phyloP scores from a whole-genome alignment of 2,329 filamentous ascomycete genomes.

The Leptographium radiaticola region DNA sequence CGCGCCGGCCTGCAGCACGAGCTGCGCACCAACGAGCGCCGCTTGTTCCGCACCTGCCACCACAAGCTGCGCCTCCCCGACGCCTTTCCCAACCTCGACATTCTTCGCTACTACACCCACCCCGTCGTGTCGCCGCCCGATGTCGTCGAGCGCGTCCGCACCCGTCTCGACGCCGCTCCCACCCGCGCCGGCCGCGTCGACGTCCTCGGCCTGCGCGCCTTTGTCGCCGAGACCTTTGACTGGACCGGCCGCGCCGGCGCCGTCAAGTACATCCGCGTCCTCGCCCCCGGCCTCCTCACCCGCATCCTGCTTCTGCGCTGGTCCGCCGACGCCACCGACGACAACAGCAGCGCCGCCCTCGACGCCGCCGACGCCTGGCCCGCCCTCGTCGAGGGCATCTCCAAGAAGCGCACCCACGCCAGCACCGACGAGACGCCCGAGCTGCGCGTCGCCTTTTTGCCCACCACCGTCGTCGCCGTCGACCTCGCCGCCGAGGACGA shows the following conservation, averaged over 20 bases:
- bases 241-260: slow-evolving; percentile 73
- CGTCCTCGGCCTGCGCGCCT: slow-evolving; percentile 53
- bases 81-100: slow-evolving; percentile 64
- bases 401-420: slow-evolving; percentile 54
- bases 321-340: not conserved
- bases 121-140: slow-evolving; percentile 61
- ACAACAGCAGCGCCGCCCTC: no score
- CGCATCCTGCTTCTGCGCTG: slow-evolving; percentile 29
- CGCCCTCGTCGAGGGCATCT: slow-evolving; percentile 51
- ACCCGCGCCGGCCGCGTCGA: slow-evolving; percentile 35
- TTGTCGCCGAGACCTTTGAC: slow-evolving; percentile 68
- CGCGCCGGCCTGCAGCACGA: slow-evolving; percentile 59
- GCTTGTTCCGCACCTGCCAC: slow-evolving; percentile 66
- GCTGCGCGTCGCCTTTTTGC: slow-evolving; percentile 65
- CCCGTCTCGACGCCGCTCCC: slow-evolving; percentile 42
- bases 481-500: slow-evolving; percentile 57
- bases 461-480: slow-evolving; percentile 63
- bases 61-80: slow-evolving; percentile 63
- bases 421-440: slow-evolving; percentile 66
- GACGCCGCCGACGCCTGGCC: not conserved
- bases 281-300: slow-evolving; percentile 64
- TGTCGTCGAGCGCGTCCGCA: slow-evolving; percentile 39
- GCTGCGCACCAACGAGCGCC: slow-evolving; percentile 69
- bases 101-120: slow-evolving; percentile 77
- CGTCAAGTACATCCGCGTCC: slow-evolving; percentile 67